These are phyloP conservation scores for Macrophomina phaseolina DNA, from an alignment of 2,329 filamentous ascomycete genomes.

Conservation along the genomic window DNA sequence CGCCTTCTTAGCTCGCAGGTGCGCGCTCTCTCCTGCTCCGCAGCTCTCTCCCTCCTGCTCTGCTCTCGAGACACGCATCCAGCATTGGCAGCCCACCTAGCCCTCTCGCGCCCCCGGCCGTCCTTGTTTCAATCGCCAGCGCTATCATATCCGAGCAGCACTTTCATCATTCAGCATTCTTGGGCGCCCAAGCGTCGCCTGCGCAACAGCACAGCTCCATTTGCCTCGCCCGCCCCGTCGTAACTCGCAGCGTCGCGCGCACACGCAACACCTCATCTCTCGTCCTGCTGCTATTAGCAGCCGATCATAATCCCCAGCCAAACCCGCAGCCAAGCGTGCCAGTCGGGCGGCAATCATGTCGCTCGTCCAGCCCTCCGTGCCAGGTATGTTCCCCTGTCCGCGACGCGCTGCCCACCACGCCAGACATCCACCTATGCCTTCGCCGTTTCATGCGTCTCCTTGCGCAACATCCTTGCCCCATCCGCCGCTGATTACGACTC, in stretches of 20 bases:
- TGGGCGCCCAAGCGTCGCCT: conserved; percentile 25
- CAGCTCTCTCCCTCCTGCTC: background rate
- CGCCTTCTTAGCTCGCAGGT: too few species aligned
- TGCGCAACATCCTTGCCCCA: conserved; percentile 32
- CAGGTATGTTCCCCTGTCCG: conserved; percentile 44
- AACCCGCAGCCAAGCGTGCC: background rate
- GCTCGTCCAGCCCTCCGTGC: conserved; percentile 50
- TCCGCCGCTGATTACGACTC: conserved; percentile 34
- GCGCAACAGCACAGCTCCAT: conserved; percentile 17
- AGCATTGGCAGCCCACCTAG: background rate
- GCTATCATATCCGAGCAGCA: conserved; percentile 26
- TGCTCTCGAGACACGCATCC: background rate
- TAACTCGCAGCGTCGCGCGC: conserved; percentile 11
- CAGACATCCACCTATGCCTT: conserved; percentile 23
- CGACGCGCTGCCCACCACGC: conserved; percentile 20
- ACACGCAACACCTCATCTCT: conserved; percentile 25
- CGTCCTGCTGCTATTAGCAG: conserved; percentile 10
- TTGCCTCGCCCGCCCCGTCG: background rate
- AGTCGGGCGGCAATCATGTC: conserved; percentile 43
- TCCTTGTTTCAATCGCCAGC: conserved; percentile 19
- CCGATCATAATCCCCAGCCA: conserved; percentile 22
- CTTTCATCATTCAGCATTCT: conserved; percentile 25
- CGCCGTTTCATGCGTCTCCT: conserved; percentile 28
- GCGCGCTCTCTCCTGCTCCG: background rate
- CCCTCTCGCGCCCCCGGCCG: conserved; percentile 1